Percentiles rank a stretch among this genome's conserved stretches.
phyloP scores from a whole-genome alignment of 441 rosid species.

The Erodium moschatum region DNA sequence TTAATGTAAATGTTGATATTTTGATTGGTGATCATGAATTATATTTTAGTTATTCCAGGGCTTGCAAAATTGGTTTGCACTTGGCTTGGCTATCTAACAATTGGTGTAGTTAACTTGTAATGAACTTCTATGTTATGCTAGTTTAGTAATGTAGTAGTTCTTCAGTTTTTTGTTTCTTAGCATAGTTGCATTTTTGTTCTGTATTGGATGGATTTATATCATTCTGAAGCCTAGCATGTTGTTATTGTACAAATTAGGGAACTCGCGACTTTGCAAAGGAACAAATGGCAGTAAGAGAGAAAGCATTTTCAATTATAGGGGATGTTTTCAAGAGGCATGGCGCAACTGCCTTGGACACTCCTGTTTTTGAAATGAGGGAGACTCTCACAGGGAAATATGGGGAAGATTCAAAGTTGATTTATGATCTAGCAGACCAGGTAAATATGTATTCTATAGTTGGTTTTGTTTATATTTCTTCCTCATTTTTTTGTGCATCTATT shows the following conservation, averaged over 20 bases:
- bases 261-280: constrained; percentile 86
- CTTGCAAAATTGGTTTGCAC: background rate
- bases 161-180: background rate
- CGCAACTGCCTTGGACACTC: constrained; percentile 85
- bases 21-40: no score
- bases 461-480: constrained; percentile 3
- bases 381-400: constrained; percentile 91
- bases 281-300: constrained; percentile 74
- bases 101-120: background rate
- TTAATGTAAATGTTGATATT: no score
- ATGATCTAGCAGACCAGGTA: constrained; percentile 97
- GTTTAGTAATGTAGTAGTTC: background rate
- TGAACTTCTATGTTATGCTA: background rate
- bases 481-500: background rate
- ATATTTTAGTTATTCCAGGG: no score
- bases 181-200: background rate
- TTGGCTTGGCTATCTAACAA: background rate
- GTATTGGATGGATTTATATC: background rate
- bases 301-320: constrained; percentile 62
- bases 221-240: constrained; percentile 9
- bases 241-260: constrained; percentile 41
- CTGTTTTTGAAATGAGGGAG: constrained; percentile 92
- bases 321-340: constrained; percentile 81
- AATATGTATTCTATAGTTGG: constrained; percentile 11
- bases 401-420: constrained; percentile 87